Evolutionary conservation across 345 rosid genomes (phyloP).

Genomic region (Excoecaria agallocha): DNA sequence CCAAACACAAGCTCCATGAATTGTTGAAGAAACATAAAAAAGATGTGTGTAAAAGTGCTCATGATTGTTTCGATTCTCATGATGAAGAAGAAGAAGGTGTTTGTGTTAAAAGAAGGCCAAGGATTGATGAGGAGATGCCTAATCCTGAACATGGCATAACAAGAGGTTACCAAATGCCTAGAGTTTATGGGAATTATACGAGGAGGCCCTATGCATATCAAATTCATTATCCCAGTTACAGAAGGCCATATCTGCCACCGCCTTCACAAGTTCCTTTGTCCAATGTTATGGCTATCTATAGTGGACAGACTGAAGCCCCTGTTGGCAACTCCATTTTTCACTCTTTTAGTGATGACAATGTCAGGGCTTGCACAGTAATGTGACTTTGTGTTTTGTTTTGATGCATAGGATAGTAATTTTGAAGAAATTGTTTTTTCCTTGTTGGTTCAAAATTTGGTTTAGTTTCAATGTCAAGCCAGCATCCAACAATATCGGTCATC

Average conservation of each 20-base stretch:
- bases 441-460: too few species aligned
- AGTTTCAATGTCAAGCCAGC: too few species aligned
- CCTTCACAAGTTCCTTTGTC: background rate
- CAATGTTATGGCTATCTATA: conserved; percentile 19
- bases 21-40: background rate
- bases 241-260: background rate
- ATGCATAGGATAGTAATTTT: too few species aligned
- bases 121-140: background rate
- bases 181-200: background rate
- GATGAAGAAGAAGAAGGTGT: background rate
- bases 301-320: conserved; percentile 11
- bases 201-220: too few species aligned
- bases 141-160: too few species aligned
- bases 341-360: conserved; percentile 24
- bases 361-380: conserved; percentile 21
- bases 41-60: background rate
- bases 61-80: background rate
- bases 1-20: conserved; percentile 4
- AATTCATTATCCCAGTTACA: too few species aligned
- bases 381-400: background rate
- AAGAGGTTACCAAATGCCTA: background rate
- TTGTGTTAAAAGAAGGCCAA: too few species aligned
- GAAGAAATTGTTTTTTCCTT: too few species aligned
- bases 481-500: too few species aligned
- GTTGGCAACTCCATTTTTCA: conserved; percentile 22